phyloP scores from a whole-genome alignment of 495 filamentous ascomycete genomes.

The Podospora bellae-mahoneyi region DNA sequence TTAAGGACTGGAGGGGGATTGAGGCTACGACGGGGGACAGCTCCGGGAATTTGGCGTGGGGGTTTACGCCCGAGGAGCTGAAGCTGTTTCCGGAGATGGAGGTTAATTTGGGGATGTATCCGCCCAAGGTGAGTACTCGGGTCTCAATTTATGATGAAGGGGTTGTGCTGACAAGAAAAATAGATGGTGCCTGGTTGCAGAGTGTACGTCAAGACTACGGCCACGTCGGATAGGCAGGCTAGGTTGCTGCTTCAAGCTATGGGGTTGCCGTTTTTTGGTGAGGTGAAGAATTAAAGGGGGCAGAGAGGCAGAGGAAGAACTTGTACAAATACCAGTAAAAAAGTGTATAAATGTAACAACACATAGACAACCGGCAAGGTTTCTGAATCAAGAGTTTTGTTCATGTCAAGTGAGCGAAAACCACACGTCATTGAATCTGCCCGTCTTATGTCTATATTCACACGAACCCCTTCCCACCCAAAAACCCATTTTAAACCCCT shows the following conservation, averaged over 20 bases:
- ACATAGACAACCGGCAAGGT: not conserved
- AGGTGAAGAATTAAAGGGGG: constrained; percentile 42
- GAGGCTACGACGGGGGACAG: constrained; percentile 70
- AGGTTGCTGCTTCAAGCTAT: constrained; percentile 75
- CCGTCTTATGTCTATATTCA: not conserved
- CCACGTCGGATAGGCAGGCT: constrained; percentile 87
- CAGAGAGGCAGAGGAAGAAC: constrained; percentile 16
- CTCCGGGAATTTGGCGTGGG: constrained; percentile 81
- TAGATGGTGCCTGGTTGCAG: constrained; percentile 93
- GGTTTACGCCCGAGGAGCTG: constrained; percentile 66
- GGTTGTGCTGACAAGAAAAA: not conserved
- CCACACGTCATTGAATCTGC: too few species aligned
- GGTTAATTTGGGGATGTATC: constrained; percentile 61
- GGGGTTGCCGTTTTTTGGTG: constrained; percentile 81
- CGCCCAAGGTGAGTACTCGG: constrained; percentile 20
- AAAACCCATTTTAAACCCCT: constrained; percentile 12
- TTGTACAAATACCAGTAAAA: constrained; percentile 4
- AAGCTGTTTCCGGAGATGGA: constrained; percentile 89
- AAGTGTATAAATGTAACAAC: not conserved
- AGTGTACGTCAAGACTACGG: constrained; percentile 81
- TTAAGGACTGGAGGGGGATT: constrained; percentile 91
- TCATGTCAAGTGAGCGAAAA: constrained; percentile 12
- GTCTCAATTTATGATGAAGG: constrained; percentile 20
- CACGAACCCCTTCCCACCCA: not conserved
- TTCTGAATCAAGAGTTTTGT: constrained; percentile 9